Conservation (phyloP, 139 green algal genomes). For the Desmodesmus armatus region DNA sequence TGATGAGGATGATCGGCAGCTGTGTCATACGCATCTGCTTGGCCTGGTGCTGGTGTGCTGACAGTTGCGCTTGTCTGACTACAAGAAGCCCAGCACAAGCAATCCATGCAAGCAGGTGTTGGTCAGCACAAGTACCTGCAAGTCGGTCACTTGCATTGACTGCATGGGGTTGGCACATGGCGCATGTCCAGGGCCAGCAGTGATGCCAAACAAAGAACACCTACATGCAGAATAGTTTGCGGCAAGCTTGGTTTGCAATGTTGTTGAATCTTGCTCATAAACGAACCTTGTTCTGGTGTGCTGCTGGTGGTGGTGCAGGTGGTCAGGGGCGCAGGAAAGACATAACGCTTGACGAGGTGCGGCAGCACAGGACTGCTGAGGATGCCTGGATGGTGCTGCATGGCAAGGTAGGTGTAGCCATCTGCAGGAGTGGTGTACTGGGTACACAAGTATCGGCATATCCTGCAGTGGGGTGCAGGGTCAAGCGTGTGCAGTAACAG, state of each 20-base stretch:
- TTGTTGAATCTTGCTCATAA: background rate
- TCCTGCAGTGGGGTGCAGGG: too few species aligned
- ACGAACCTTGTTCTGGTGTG: background rate
- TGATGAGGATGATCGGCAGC: too few species aligned
- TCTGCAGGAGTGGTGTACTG: background rate
- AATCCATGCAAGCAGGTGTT: too few species aligned
- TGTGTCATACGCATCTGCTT: too few species aligned
- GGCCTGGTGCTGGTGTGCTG: too few species aligned
- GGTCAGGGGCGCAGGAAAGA: conserved; percentile 55
- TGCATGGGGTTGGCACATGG: background rate
- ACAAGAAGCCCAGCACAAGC: too few species aligned
- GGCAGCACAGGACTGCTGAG: conserved; percentile 78
- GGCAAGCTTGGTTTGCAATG: background rate
- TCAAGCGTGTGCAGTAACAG: too few species aligned
- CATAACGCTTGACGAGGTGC: conserved; percentile 88
- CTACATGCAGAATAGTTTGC: too few species aligned
- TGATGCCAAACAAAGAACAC: background rate
- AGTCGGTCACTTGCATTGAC: too few species aligned
- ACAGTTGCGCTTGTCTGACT: too few species aligned
- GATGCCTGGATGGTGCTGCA: conserved; percentile 96
- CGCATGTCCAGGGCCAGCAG: background rate
- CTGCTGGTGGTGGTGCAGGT: conserved; percentile 42
- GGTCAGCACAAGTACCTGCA: too few species aligned
- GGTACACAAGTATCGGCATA: background rate
- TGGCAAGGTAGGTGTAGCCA: too few species aligned